Evolutionary conservation across 2,329 filamentous ascomycete genomes (phyloP).

Genomic region (Bisporella sp.): DNA sequence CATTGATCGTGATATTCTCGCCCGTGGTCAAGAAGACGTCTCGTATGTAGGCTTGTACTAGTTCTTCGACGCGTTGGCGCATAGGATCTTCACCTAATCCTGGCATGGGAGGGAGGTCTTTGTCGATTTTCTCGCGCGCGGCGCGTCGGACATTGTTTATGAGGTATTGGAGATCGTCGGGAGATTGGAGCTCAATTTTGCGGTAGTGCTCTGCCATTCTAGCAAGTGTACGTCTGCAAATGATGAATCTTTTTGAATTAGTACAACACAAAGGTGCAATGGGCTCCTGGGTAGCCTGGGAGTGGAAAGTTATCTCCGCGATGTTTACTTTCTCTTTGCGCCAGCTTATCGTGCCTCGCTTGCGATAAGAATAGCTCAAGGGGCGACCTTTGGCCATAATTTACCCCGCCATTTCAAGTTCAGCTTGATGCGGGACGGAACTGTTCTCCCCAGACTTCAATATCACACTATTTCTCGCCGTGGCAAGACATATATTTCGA

Average conservation of each 20-base stretch:
- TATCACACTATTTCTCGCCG: no score
- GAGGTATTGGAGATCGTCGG: constrained; percentile 65
- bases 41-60: constrained; percentile 58
- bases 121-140: constrained; percentile 59
- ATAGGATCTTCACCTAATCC: constrained; percentile 48
- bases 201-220: constrained; percentile 44
- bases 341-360: no score
- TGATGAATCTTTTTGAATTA: not conserved
- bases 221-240: not conserved
- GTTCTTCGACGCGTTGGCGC: constrained; percentile 49
- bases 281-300: no score
- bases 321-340: no score
- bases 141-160: constrained; percentile 62
- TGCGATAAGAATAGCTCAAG: no score
- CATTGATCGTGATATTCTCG: constrained; percentile 57
- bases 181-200: constrained; percentile 74
- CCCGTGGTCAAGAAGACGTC: constrained; percentile 52
- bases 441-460: no score
- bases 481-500: no score
- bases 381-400: no score
- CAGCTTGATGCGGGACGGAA: no score
- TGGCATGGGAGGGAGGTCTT: constrained; percentile 60
- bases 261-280: not conserved
- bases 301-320: no score
- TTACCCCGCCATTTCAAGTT: no score